phyloP scores from a whole-genome alignment of 805 yeast genomes.

The Wickerhamiella australiensis region DNA sequence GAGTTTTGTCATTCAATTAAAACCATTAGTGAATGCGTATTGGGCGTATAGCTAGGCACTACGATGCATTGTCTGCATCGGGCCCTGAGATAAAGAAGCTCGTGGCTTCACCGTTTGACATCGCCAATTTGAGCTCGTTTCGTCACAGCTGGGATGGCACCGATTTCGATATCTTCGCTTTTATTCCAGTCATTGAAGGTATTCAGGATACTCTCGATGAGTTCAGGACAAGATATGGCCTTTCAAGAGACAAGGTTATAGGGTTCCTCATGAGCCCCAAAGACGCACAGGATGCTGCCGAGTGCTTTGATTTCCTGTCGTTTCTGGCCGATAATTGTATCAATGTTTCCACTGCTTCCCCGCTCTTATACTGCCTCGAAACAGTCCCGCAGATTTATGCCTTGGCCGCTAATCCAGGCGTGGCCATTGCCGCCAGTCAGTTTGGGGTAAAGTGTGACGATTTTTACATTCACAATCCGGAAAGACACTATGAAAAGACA shows the following conservation, averaged over 20 bases:
- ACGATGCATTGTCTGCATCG: neutral
- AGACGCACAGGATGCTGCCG: neutral
- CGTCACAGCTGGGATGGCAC: neutral
- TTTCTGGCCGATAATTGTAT: neutral
- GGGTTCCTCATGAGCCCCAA: neutral
- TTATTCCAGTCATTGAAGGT: neutral
- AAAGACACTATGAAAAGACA: neutral
- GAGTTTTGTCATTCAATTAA: no score
- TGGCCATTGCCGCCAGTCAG: neutral
- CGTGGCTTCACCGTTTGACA: neutral
- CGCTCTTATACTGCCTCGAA: neutral
- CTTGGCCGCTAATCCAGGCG: neutral
- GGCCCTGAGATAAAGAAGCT: neutral
- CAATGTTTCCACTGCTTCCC: neutral
- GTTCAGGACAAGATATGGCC: neutral
- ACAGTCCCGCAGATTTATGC: neutral
- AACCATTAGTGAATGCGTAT: conserved; percentile 1
- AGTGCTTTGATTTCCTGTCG: neutral
- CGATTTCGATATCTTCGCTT: neutral
- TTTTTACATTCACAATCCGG: neutral
- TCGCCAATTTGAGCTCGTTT: neutral
- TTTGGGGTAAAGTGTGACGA: neutral
- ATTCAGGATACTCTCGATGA: neutral
- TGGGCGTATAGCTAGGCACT: neutral
- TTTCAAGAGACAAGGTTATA: neutral